A percentile compares a stretch with the other conserved stretches of the same genome.
Evolutionary conservation across 495 filamentous ascomycete species (phyloP).

Genomic region (Aspergillus bertholletiae): DNA sequence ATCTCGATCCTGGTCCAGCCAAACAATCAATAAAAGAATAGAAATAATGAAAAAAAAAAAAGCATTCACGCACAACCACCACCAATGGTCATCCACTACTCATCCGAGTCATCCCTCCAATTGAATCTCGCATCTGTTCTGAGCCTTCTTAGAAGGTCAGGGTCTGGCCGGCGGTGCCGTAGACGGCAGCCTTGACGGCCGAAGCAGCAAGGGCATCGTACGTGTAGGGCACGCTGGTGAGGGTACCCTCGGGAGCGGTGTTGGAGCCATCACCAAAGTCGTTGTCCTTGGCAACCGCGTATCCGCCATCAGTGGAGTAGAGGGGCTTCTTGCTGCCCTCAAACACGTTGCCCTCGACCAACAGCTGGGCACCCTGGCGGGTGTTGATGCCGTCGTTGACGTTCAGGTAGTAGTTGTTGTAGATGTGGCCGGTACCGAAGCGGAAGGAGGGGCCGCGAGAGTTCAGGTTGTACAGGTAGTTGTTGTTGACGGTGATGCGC

Average conservation of each 20-base stretch:
- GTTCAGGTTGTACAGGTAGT: constrained; percentile 60
- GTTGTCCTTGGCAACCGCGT: constrained; percentile 50
- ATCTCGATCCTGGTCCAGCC: background rate
- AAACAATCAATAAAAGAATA: background rate
- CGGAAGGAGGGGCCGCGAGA: constrained; percentile 57
- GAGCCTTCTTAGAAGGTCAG: constrained; percentile 43
- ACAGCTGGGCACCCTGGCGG: constrained; percentile 59
- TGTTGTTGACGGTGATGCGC: constrained; percentile 58
- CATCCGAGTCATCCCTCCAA: background rate
- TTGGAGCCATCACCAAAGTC: constrained; percentile 51
- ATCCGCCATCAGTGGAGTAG: constrained; percentile 53
- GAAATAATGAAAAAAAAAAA: background rate
- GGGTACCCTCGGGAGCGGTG: constrained; percentile 42
- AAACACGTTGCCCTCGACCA: constrained; percentile 61
- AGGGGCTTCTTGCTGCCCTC: constrained; percentile 43
- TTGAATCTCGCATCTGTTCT: background rate
- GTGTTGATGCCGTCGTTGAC: constrained; percentile 61
- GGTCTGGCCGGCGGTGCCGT: constrained; percentile 52
- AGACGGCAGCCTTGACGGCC: constrained; percentile 42
- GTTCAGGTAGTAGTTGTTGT: constrained; percentile 45
- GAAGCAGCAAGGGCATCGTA: constrained; percentile 44
- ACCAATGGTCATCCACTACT: background rate
- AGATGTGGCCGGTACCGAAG: constrained; percentile 58
- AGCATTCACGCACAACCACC: background rate
- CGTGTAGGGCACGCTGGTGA: constrained; percentile 48